Evolutionary conservation across 2,329 filamentous ascomycete genomes (phyloP).

Genomic region (Pseudocercospora macadamiae): DNA sequence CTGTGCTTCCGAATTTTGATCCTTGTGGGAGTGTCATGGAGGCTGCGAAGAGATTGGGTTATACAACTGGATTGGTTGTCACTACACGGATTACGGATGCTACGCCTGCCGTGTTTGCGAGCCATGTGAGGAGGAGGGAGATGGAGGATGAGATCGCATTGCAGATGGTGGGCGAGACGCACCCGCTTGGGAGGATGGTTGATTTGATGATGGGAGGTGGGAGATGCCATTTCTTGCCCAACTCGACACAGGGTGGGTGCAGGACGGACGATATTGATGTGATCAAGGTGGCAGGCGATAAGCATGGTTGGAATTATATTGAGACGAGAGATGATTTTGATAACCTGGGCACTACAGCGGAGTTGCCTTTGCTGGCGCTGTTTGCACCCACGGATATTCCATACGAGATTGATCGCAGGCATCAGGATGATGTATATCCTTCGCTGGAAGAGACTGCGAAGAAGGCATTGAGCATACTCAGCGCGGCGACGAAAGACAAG

Average conservation of each 20-base stretch:
- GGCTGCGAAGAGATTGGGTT: slow-evolving; percentile 88
- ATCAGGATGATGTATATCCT: slow-evolving; percentile 78
- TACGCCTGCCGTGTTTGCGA: slow-evolving; percentile 91
- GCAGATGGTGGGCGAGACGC: slow-evolving; percentile 80
- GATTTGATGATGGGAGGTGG: slow-evolving; percentile 94
- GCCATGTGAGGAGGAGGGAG: slow-evolving; percentile 76
- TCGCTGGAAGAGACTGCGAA: slow-evolving; percentile 89
- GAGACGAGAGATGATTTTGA: slow-evolving; percentile 72
- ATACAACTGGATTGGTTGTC: slow-evolving; percentile 89
- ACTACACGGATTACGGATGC: slow-evolving; percentile 95
- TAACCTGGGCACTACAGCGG: slow-evolving; percentile 67
- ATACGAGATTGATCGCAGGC: slow-evolving; percentile 87
- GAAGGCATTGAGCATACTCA: slow-evolving; percentile 77
- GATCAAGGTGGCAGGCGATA: slow-evolving; percentile 69
- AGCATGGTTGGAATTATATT: slow-evolving; percentile 76
- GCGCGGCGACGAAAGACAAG: slow-evolving; percentile 76
- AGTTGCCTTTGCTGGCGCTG: slow-evolving; percentile 83
- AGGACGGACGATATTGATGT: slow-evolving; percentile 78
- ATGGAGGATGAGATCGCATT: slow-evolving; percentile 91
- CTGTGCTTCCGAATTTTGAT: slow-evolving; percentile 78
- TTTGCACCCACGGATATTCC: slow-evolving; percentile 84
- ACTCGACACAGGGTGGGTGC: slow-evolving; percentile 79
- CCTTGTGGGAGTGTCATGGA: slow-evolving; percentile 93
- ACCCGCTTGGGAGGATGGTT: slow-evolving; percentile 82
- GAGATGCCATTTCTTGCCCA: slow-evolving; percentile 88